Percentiles rank a stretch among this genome's conserved stretches.
phyloP scores from a whole-genome alignment of 192 early-diverging fungal genomes.

The Irineochytrium annulatum region DNA sequence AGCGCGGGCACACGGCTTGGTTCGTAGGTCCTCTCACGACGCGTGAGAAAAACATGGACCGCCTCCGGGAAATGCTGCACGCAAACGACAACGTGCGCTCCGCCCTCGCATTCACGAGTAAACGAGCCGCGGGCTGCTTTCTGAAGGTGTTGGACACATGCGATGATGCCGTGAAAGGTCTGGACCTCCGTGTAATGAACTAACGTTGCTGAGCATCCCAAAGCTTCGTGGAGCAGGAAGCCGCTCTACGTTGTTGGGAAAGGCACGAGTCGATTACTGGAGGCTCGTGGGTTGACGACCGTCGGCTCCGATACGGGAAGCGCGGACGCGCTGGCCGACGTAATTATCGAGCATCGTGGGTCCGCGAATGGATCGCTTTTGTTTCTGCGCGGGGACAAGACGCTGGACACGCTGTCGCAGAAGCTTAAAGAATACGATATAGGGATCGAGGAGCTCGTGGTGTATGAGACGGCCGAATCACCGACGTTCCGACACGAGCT shows the following conservation, averaged over 20 bases:
- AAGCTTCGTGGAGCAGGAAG: not conserved
- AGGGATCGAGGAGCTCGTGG: conserved; percentile 27
- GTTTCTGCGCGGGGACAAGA: conserved; percentile 55
- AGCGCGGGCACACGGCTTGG: too few relatives aligned
- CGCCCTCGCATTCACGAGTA: too few relatives aligned
- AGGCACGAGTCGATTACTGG: not conserved
- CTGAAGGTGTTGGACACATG: too few relatives aligned
- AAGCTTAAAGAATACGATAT: conserved; percentile 21
- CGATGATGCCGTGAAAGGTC: too few relatives aligned
- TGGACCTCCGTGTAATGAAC: too few relatives aligned
- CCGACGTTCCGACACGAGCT: conserved; percentile 6
- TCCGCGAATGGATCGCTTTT: conserved; percentile 13
- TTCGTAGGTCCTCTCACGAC: too few relatives aligned
- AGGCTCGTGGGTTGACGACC: conserved; percentile 6
- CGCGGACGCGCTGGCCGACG: conserved; percentile 32
- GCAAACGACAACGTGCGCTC: too few relatives aligned
- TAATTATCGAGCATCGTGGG: conserved; percentile 19
- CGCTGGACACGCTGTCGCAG: conserved; percentile 33
- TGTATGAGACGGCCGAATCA: conserved; percentile 35
- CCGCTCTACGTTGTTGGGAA: conserved; percentile 2
- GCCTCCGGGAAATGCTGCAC: too few relatives aligned
- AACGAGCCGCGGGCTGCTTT: too few relatives aligned
- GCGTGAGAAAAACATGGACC: too few relatives aligned
- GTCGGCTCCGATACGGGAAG: conserved; percentile 29
- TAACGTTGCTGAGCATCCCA: too few relatives aligned